Evolutionary conservation across 352 stramenopile genomes (phyloP).

Genomic region (Pythium dissotocum): DNA sequence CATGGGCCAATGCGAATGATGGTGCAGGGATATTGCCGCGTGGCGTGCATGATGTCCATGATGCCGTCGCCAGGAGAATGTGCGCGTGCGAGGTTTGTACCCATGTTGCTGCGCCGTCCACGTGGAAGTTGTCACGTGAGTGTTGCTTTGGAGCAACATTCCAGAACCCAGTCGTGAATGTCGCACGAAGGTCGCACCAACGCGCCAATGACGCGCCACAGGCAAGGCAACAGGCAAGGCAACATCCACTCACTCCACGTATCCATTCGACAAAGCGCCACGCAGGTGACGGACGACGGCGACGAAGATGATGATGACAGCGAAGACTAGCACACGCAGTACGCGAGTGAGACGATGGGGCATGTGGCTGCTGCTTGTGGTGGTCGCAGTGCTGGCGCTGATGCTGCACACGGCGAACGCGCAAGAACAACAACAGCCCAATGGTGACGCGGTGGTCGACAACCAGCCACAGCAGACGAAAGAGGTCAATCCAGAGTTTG

Average conservation of each 20-base stretch:
- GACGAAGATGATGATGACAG: neutral
- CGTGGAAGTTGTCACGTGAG: constrained; percentile 25
- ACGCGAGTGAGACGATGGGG: constrained; percentile 3
- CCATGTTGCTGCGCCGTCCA: constrained; percentile 24
- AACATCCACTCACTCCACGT: constrained; percentile 24
- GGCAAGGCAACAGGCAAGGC: constrained; percentile 4
- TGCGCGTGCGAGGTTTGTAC: constrained; percentile 9
- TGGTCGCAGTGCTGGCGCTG: constrained; percentile 11
- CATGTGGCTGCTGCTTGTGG: constrained; percentile 8
- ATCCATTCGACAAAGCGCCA: constrained; percentile 32
- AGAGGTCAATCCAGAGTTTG: constrained; percentile 50
- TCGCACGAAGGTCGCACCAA: constrained; percentile 26
- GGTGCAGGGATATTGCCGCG: neutral
- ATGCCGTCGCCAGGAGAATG: constrained; percentile 13
- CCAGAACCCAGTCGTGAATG: constrained; percentile 3
- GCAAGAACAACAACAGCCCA: constrained; percentile 6
- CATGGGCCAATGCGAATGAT: neutral
- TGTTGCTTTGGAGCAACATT: constrained; percentile 15
- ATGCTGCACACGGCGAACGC: constrained; percentile 11
- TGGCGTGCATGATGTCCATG: neutral
- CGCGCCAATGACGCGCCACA: neutral
- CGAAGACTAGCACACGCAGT: neutral
- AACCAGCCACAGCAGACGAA: neutral
- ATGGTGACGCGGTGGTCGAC: constrained; percentile 11
- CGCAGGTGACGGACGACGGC: constrained; percentile 6